These are phyloP conservation scores for Dentipellis sp. DNA, from an alignment of 768 basidiomycete genomes.

Conservation along the genomic window DNA sequence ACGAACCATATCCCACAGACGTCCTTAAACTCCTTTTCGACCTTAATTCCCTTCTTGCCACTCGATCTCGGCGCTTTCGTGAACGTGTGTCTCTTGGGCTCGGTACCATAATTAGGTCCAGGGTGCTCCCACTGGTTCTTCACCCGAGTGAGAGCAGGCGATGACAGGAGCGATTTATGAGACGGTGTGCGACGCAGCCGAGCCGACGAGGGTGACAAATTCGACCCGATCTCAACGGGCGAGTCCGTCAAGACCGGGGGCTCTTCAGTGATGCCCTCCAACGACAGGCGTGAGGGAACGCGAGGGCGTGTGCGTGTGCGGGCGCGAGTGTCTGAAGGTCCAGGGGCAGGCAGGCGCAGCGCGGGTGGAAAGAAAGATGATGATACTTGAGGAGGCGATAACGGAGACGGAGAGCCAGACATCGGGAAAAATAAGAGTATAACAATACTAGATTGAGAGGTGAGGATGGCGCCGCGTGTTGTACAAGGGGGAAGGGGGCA, in stretches of 20 bases:
- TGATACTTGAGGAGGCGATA: not conserved
- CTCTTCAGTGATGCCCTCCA: conserved; percentile 15
- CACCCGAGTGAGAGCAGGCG: not conserved
- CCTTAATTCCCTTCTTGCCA: conserved; percentile 10
- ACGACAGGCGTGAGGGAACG: conserved; percentile 7
- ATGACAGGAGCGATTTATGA: not conserved
- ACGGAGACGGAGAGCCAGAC: not conserved
- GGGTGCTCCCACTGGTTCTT: not conserved
- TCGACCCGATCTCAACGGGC: not conserved
- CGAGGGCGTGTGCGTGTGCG: conserved; percentile 8
- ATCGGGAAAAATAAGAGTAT: not conserved
- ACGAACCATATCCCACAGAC: conserved; percentile 15
- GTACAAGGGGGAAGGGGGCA: not conserved
- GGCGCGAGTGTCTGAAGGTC: not conserved
- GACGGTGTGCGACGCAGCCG: not conserved
- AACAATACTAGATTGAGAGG: not conserved
- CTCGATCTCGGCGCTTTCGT: conserved; percentile 8
- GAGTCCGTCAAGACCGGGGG: not conserved
- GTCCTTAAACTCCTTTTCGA: conserved; percentile 8
- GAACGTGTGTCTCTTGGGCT: not conserved
- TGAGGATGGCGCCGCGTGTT: not conserved
- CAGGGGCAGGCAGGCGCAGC: too few relatives aligned
- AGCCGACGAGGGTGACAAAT: not conserved
- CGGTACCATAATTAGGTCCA: not conserved
- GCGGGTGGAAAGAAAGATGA: too few relatives aligned